phyloP scores from a whole-genome alignment of 2,329 filamentous ascomycete species.

The Pyrenochaeta sp. region DNA sequence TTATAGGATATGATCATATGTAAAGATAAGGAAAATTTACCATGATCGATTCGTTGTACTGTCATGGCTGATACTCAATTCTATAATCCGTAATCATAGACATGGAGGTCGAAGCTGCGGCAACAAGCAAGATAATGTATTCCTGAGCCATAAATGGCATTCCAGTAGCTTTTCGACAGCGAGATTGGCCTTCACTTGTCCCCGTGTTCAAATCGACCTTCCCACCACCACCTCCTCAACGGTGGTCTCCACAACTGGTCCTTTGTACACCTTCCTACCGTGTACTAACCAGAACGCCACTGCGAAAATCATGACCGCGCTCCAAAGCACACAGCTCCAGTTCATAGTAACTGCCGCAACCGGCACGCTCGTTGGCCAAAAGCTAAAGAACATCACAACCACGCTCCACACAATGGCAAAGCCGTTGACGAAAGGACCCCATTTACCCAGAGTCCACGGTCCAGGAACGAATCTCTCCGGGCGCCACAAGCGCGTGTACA shows the following conservation, averaged over 20 bases:
- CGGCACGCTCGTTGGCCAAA: slow-evolving; percentile 27
- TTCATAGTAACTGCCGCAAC: slow-evolving; percentile 31
- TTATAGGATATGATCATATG: too few species aligned
- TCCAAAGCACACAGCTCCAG: slow-evolving; percentile 28
- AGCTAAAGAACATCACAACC: slow-evolving; percentile 30
- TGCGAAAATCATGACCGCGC: slow-evolving; percentile 25
- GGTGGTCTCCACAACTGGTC: slow-evolving; percentile 23
- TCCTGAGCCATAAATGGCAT: too few species aligned
- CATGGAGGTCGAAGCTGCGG: too few species aligned
- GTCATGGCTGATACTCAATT: too few species aligned
- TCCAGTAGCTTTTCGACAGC: too few species aligned
- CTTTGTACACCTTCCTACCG: slow-evolving; percentile 24
- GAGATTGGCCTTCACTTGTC: not conserved
- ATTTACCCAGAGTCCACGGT: slow-evolving; percentile 21
- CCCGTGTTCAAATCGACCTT: not conserved
- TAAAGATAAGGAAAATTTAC: too few species aligned
- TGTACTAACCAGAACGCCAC: slow-evolving; percentile 23
- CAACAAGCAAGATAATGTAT: too few species aligned
- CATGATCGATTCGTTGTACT: too few species aligned
- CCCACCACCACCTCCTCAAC: not conserved
- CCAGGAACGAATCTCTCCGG: slow-evolving; percentile 10
- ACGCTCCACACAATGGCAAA: slow-evolving; percentile 23
- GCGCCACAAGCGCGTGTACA: slow-evolving; percentile 17
- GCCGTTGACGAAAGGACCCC: slow-evolving; percentile 19
- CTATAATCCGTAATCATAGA: too few species aligned